Percentiles rank a stretch among this genome's conserved stretches.
Evolutionary conservation across 495 filamentous ascomycete genomes (phyloP).

Genomic region (Pseudevernia furfuracea): DNA sequence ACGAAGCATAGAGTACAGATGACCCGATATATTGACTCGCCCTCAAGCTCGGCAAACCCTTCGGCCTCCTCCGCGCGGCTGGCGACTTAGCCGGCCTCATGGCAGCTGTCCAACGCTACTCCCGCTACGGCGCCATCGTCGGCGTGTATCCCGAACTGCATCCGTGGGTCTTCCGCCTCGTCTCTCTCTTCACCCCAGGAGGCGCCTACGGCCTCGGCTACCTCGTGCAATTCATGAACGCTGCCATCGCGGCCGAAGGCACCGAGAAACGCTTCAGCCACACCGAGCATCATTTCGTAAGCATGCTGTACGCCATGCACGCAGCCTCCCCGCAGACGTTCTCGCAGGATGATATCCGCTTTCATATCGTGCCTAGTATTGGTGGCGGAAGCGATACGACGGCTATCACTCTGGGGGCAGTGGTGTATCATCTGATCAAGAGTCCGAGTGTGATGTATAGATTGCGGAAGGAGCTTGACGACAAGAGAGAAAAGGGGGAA

Average conservation of each 20-base stretch:
- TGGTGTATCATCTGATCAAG: slow-evolving; percentile 45
- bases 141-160: no score
- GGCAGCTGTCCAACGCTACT: not conserved
- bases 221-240: no score
- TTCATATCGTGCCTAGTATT: slow-evolving; percentile 39
- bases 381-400: slow-evolving; percentile 51
- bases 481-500: slow-evolving; percentile 20
- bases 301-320: no score
- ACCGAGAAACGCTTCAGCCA: no score
- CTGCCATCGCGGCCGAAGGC: no score
- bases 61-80: slow-evolving; percentile 18
- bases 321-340: slow-evolving; percentile 31
- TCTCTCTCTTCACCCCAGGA: no score
- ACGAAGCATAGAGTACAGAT: slow-evolving; percentile 43
- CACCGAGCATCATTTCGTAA: no score
- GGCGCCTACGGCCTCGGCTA: no score
- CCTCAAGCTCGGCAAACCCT: slow-evolving; percentile 10
- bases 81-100: slow-evolving; percentile 10
- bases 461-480: slow-evolving; percentile 41
- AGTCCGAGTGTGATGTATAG: slow-evolving; percentile 33
- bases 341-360: slow-evolving; percentile 31
- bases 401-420: slow-evolving; percentile 42
- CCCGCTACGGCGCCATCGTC: slow-evolving; percentile 34
- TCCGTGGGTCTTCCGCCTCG: no score
- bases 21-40: slow-evolving; percentile 13